Evolutionary conservation across 768 basidiomycete genomes (phyloP).

Genomic region (Podaxis sp.): DNA sequence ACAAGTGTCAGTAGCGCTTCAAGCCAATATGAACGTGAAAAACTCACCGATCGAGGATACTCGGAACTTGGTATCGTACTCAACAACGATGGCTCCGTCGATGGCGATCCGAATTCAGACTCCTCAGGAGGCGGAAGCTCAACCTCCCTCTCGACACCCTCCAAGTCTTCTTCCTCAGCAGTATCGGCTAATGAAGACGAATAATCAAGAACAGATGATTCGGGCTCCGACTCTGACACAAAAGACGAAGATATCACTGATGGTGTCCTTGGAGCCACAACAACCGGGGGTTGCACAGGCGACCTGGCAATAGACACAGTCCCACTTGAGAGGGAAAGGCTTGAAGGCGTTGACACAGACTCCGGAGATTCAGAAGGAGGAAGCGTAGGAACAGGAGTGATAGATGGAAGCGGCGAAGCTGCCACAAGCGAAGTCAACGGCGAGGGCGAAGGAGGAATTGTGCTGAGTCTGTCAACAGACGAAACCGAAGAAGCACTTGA

Average conservation of each 20-base stretch:
- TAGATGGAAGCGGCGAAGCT: slow-evolving; percentile 33
- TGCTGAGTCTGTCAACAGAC: slow-evolving; percentile 42
- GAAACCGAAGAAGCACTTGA: slow-evolving; percentile 47
- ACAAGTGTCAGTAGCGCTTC: slow-evolving; percentile 12
- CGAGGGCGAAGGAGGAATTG: slow-evolving; percentile 41
- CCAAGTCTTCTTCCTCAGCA: slow-evolving; percentile 19
- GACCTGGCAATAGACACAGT: slow-evolving; percentile 14
- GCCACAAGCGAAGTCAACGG: slow-evolving; percentile 15
- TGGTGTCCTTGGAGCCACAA: slow-evolving; percentile 28
- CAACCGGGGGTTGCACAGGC: background rate
- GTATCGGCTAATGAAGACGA: slow-evolving; percentile 34
- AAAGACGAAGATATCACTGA: slow-evolving; percentile 37
- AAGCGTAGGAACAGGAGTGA: slow-evolving; percentile 39
- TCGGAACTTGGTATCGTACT: slow-evolving; percentile 35
- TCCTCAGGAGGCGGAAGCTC: slow-evolving; percentile 18
- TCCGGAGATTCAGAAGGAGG: slow-evolving; percentile 31
- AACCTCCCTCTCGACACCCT: slow-evolving; percentile 14
- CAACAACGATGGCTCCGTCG: slow-evolving; percentile 60
- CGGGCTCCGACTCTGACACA: slow-evolving; percentile 41
- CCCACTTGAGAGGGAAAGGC: slow-evolving; percentile 26
- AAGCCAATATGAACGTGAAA: background rate
- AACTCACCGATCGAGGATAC: slow-evolving; percentile 35
- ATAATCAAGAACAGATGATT: slow-evolving; percentile 23
- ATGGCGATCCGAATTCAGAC: slow-evolving; percentile 26
- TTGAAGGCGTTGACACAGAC: slow-evolving; percentile 33